Base-by-base conservation (phyloP, 495 filamentous ascomycete genomes). In the Tricharina praecox region DNA sequence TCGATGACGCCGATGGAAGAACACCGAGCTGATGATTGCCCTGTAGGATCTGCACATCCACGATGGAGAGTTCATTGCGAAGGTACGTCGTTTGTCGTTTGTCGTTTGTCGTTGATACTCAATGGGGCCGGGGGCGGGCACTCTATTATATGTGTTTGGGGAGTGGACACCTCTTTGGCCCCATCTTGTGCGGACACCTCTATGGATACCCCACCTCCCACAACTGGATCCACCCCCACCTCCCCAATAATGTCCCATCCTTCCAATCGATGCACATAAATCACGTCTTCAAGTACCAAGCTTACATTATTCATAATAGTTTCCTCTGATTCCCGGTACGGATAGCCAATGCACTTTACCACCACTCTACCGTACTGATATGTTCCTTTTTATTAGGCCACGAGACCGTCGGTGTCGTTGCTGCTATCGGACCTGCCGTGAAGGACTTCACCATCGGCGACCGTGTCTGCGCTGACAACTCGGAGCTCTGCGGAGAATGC, bases 401-500 rank as follows among this genome's bases (percentile, higher is more conserved):
- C 49, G 72, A 76, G 56, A 73, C 72, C 23, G 70, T 72, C 34
- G 72, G 72, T 55, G 67, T 67, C 47, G 67, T 76, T 35, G 72
- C 68, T 41, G 69, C 68, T 11, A 54, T 71, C 33, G 69, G 69
- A 37, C 59, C 62, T 36, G 59, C 73, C 49, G 79, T 82, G 42
- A 74, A 73, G 52, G 71, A 65, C 43, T 81, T 83, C 64, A 48
- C 68, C 26, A 49, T 81, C 50, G 77, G 79, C 18, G 77, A 83
- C 47, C 73, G 77, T 52, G 77, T 61, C 32, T 56, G 58, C 39
- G 68, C 67, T 18, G 68, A 71, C 47, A 73, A 73, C 57, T 70
- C 68, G 5, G 79, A 82, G 63, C 72, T 81, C 23, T 83, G 79
- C 66, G 70, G 72, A 23, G 69, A 75, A 52, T 83, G 79, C 64